These are phyloP conservation scores for Kluyveromyces lactis DNA, from an alignment of 805 yeast genomes.

Conservation along the genomic window DNA sequence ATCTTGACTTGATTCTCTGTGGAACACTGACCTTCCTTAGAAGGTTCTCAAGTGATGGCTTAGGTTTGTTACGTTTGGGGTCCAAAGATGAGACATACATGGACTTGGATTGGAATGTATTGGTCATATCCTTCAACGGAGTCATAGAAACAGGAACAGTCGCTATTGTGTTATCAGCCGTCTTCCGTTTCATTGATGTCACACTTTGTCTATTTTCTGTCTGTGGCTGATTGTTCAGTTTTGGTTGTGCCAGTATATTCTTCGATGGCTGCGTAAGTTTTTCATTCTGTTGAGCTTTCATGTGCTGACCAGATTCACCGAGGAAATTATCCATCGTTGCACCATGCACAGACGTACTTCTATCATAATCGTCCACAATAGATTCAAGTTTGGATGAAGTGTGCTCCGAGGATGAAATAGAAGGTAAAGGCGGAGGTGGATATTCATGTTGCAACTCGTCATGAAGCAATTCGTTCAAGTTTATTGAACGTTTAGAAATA, in stretches of 20 bases:
- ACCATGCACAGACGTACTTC: not conserved
- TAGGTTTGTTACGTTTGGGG: constrained; percentile 27
- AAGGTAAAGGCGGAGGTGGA: constrained; percentile 15
- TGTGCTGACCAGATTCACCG: not conserved
- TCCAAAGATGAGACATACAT: constrained; percentile 15
- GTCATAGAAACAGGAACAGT: not conserved
- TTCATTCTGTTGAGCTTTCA: not conserved
- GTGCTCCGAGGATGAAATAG: not conserved
- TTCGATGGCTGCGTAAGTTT: not conserved
- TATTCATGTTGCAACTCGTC: constrained; percentile 6
- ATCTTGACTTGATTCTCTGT: constrained; percentile 7
- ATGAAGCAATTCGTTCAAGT: constrained; percentile 24
- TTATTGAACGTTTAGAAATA: constrained; percentile 29
- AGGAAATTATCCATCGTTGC: not conserved
- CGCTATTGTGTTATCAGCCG: not conserved
- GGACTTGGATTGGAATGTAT: not conserved
- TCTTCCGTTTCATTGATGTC: not conserved
- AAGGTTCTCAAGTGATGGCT: constrained; percentile 14
- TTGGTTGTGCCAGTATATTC: not conserved
- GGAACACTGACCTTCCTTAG: constrained; percentile 8
- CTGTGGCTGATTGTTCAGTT: too few species aligned
- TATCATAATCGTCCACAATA: constrained; percentile 3
- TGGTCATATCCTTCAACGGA: constrained; percentile 2
- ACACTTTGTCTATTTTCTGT: too few species aligned
- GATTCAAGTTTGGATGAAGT: constrained; percentile 3